Evolutionary conservation across 305 asterid genomes (phyloP).

Genomic region (Fraxinus baroniana): DNA sequence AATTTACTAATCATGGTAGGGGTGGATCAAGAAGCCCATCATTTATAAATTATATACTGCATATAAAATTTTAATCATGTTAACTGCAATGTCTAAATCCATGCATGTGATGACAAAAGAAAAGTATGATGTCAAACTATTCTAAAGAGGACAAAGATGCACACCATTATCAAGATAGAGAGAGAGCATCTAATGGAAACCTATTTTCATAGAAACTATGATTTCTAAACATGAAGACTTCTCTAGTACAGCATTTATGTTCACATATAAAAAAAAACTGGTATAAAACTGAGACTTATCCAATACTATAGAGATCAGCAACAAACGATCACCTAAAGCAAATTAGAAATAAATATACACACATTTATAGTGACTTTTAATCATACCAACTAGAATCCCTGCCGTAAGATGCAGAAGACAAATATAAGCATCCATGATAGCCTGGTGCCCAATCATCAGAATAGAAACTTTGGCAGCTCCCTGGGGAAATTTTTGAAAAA

Average conservation of each 20-base stretch:
- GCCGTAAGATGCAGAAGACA: slow-evolving; percentile 99
- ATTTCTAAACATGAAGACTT: neutral
- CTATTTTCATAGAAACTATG: neutral
- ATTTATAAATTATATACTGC: neutral
- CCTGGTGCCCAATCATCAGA: slow-evolving; percentile 95
- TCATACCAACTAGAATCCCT: slow-evolving; percentile 92
- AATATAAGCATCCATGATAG: slow-evolving; percentile 96
- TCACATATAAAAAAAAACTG: neutral
- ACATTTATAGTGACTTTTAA: slow-evolving; percentile 4
- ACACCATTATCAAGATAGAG: neutral
- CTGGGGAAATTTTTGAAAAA: slow-evolving; percentile 35
- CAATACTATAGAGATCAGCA: neutral
- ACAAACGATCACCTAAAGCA: neutral
- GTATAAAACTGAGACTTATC: neutral
- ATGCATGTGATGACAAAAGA: neutral
- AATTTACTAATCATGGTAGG: neutral
- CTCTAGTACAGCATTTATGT: neutral
- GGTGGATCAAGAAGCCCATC: neutral
- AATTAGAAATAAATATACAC: neutral
- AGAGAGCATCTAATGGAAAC: neutral
- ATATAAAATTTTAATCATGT: neutral
- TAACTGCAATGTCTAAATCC: neutral
- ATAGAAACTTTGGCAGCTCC: slow-evolving; percentile 99
- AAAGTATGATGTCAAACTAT: neutral
- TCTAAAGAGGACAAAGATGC: neutral